Conservation (phyloP, 352 stramenopile species). For the Phytophthora idaei region DNA sequence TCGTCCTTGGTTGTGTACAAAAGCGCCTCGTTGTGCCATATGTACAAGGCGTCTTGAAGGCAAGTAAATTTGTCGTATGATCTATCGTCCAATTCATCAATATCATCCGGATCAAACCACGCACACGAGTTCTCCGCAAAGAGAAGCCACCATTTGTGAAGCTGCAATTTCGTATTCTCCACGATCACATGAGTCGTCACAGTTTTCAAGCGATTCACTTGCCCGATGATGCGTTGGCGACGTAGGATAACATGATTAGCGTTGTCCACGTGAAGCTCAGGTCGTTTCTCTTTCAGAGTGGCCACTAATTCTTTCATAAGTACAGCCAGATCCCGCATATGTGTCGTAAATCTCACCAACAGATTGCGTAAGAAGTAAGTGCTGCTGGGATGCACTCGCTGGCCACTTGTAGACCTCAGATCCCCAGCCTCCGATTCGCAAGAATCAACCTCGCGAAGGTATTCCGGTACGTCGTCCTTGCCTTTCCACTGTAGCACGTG, state of each 20-base stretch:
- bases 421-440: constrained; percentile 6
- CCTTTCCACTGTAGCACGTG: constrained; percentile 82
- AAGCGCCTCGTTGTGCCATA: constrained; percentile 71
- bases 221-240: constrained; percentile 35
- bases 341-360: constrained; percentile 28
- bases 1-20: constrained; percentile 68
- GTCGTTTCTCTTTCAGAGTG: constrained; percentile 29
- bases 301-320: constrained; percentile 29
- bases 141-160: constrained; percentile 81
- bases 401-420: not conserved
- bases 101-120: constrained; percentile 65
- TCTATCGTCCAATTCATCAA: constrained; percentile 47
- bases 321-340: constrained; percentile 33
- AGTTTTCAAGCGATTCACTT: constrained; percentile 69
- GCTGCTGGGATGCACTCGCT: constrained; percentile 13
- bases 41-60: constrained; percentile 72
- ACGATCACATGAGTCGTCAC: constrained; percentile 50
- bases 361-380: constrained; percentile 43
- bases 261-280: constrained; percentile 10
- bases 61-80: constrained; percentile 88
- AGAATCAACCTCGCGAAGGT: constrained; percentile 45
- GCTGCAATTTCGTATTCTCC: constrained; percentile 68
- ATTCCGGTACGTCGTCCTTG: constrained; percentile 58
- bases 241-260: constrained; percentile 16
- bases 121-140: constrained; percentile 66